These are phyloP conservation scores for Nicotiana obtusifolia DNA, from an alignment of 257 asterid species.

Conservation along the genomic window DNA sequence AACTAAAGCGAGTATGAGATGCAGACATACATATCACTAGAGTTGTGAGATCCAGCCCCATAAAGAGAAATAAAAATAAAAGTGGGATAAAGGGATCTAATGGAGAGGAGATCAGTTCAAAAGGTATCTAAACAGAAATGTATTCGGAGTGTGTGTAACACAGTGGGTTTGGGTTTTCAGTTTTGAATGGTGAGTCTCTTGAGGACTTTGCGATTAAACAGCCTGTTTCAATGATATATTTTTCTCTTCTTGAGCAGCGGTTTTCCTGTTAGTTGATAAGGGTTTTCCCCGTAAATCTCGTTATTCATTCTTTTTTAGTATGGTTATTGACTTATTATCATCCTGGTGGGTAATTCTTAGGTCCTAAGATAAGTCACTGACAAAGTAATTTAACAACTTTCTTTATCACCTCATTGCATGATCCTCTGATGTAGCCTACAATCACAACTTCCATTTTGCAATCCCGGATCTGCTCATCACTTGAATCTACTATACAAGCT, in stretches of 20 bases:
- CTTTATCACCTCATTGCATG: conserved; percentile 35
- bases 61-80: background rate
- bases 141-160: background rate
- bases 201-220: background rate
- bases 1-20: background rate
- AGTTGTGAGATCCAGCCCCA: background rate
- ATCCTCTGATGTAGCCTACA: conserved; percentile 63
- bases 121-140: background rate
- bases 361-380: background rate
- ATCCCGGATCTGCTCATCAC: conserved; percentile 22
- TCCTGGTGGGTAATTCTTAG: background rate
- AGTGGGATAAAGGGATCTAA: background rate
- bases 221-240: background rate
- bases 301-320: background rate
- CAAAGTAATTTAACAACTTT: background rate
- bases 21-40: background rate
- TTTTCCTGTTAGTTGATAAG: background rate
- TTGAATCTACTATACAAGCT: conserved; percentile 35
- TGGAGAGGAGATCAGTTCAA: background rate
- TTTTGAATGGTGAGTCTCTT: background rate
- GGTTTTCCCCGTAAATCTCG: background rate
- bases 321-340: background rate
- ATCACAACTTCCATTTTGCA: conserved; percentile 47
- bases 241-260: background rate
- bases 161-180: background rate